Evolutionary conservation across 164 flowering plant species (phyloP).

Genomic region (Aristolochia fimbriata): DNA sequence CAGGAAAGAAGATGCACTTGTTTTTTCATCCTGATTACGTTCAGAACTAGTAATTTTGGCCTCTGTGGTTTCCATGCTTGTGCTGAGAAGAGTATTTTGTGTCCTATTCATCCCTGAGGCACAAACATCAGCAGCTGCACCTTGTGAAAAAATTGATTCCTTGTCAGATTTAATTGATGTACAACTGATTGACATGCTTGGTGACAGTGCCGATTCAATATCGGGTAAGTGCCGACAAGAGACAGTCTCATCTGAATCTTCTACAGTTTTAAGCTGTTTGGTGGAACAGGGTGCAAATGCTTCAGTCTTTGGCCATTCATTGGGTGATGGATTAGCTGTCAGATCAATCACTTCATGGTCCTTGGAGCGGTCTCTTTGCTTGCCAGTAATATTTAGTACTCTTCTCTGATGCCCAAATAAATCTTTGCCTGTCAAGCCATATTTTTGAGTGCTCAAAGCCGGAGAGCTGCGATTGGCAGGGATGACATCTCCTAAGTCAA

Average conservation of each 20-base stretch:
- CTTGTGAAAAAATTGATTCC: background rate
- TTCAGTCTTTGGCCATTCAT: slow-evolving; percentile 21
- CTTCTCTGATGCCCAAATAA: slow-evolving; percentile 17
- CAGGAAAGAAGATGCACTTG: slow-evolving; percentile 59
- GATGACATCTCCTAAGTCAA: slow-evolving; percentile 30
- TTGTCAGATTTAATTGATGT: background rate
- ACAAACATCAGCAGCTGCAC: background rate
- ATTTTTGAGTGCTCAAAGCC: slow-evolving; percentile 13
- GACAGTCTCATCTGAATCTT: background rate
- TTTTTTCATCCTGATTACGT: slow-evolving; percentile 31
- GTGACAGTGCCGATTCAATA: too few relatives aligned
- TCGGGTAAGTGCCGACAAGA: too few relatives aligned
- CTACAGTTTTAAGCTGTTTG: slow-evolving; percentile 36
- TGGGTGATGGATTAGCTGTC: slow-evolving; percentile 17
- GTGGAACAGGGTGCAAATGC: slow-evolving; percentile 25
- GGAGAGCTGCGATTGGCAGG: slow-evolving; percentile 76
- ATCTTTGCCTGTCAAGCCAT: slow-evolving; percentile 17
- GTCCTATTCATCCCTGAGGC: background rate
- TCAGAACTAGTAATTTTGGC: slow-evolving; percentile 8
- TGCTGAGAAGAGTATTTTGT: slow-evolving; percentile 2
- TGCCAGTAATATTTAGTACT: slow-evolving; percentile 3
- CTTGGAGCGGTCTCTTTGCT: slow-evolving; percentile 11
- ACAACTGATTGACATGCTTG: too few relatives aligned
- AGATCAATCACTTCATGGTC: slow-evolving; percentile 27
- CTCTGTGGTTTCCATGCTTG: slow-evolving; percentile 16